These are phyloP conservation scores for Prillingera fragicola DNA, from an alignment of 1,284 basidiomycete genomes.

Conservation along the genomic window DNA sequence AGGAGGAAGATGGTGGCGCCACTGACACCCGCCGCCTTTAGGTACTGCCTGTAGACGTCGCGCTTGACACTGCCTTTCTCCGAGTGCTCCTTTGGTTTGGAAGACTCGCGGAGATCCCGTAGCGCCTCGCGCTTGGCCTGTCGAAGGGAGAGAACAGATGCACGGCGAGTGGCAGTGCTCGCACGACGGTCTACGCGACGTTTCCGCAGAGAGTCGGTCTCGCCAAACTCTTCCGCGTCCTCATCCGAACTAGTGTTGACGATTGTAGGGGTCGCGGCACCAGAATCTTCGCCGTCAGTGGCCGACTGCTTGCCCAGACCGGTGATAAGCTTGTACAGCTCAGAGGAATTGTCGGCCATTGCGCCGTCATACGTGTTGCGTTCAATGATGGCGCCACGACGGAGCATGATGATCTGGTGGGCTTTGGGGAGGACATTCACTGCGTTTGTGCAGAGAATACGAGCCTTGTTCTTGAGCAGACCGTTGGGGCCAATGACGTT, in stretches of 20 bases:
- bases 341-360: slow-evolving; percentile 60
- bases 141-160: slow-evolving; percentile 41
- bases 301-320: slow-evolving; percentile 51
- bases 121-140: slow-evolving; percentile 47
- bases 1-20: slow-evolving; percentile 67
- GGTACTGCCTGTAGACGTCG: slow-evolving; percentile 70
- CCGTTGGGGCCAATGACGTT: slow-evolving; percentile 85
- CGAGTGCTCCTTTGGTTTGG: slow-evolving; percentile 64
- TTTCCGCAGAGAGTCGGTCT: slow-evolving; percentile 32
- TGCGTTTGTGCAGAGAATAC: slow-evolving; percentile 84
- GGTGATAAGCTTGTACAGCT: slow-evolving; percentile 70
- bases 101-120: slow-evolving; percentile 45
- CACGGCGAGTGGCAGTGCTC: slow-evolving; percentile 37
- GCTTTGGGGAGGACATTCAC: slow-evolving; percentile 77
- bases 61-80: slow-evolving; percentile 78
- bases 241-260: slow-evolving; percentile 25
- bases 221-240: slow-evolving; percentile 34
- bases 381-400: slow-evolving; percentile 79
- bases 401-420: slow-evolving; percentile 72
- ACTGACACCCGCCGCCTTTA: slow-evolving; percentile 67
- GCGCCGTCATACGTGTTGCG: slow-evolving; percentile 63
- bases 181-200: slow-evolving; percentile 27
- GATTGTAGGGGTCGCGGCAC: slow-evolving; percentile 45
- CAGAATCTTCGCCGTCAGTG: slow-evolving; percentile 50
- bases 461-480: slow-evolving; percentile 74